A percentile compares a stretch with the other conserved stretches of the same genome.
Conservation (phyloP, 192 early-diverging fungal species). For the Funneliformis mosseae region DNA sequence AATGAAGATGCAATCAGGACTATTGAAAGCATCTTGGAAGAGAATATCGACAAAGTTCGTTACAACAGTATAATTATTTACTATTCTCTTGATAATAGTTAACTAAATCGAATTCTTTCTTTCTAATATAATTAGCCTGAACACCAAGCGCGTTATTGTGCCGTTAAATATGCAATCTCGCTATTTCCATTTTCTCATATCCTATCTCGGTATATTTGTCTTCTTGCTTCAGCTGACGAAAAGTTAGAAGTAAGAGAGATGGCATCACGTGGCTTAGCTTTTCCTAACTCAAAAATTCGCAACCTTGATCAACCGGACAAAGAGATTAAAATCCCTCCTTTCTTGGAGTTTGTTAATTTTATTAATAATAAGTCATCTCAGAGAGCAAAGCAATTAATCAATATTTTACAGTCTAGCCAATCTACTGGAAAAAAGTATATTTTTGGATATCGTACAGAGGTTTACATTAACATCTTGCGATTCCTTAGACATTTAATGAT, state of each 20-base stretch:
- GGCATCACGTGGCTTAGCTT: conserved; percentile 51
- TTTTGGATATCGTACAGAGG: conserved; percentile 60
- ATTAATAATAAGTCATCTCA: conserved; percentile 37
- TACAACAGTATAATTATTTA: neutral
- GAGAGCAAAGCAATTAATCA: conserved; percentile 1
- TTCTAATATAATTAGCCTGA: conserved; percentile 30
- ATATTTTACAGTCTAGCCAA: conserved; percentile 31
- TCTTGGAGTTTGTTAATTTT: conserved; percentile 42
- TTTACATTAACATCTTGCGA: conserved; percentile 61
- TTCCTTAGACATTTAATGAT: conserved; percentile 69
- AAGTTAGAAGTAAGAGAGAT: conserved; percentile 61
- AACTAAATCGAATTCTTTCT: neutral
- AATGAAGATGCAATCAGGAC: conserved; percentile 28
- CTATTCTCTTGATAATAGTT: neutral
- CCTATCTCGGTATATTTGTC: conserved; percentile 64
- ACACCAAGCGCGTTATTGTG: conserved; percentile 61
- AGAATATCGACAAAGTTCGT: conserved; percentile 52
- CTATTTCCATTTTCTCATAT: conserved; percentile 61
- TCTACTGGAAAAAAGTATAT: conserved; percentile 48
- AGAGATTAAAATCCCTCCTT: conserved; percentile 37
- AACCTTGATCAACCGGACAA: conserved; percentile 21
- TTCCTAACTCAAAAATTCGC: conserved; percentile 33
- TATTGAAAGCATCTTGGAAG: conserved; percentile 57
- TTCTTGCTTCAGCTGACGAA: conserved; percentile 51
- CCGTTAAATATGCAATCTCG: conserved; percentile 62